phyloP scores from a whole-genome alignment of 2,329 filamentous ascomycete species.

The Drechslerella dactyloides region DNA sequence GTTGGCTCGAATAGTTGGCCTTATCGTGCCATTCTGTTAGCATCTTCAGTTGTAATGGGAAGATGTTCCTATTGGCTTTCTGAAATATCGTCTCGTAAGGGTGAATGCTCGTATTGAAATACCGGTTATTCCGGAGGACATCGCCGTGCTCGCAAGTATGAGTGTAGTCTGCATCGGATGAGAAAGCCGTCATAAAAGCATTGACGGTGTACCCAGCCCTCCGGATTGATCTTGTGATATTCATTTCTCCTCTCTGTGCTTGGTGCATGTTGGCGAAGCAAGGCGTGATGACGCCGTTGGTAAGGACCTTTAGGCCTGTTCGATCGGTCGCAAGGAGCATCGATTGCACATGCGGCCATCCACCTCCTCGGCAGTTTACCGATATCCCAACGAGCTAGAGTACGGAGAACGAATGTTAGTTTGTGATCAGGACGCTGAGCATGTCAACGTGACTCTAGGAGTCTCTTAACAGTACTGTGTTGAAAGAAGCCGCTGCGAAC shows the following conservation, averaged over 20 bases:
- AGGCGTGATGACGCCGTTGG: conserved; percentile 51
- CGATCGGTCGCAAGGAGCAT: conserved; percentile 59
- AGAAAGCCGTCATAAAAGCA: conserved; percentile 31
- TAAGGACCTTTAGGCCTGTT: conserved; percentile 57
- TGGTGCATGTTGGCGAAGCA: conserved; percentile 11
- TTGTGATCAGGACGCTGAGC: too few relatives aligned
- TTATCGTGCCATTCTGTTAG: too few relatives aligned
- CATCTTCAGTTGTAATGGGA: too few relatives aligned
- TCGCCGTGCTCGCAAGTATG: conserved; percentile 18
- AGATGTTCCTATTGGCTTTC: conserved; percentile 27
- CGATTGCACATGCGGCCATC: conserved; percentile 57
- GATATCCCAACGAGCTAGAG: conserved; percentile 60
- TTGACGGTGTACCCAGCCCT: conserved; percentile 22
- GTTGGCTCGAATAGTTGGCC: too few relatives aligned
- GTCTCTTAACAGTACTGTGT: too few relatives aligned
- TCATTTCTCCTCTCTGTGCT: conserved; percentile 24
- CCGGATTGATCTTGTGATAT: conserved; percentile 20
- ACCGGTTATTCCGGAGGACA: conserved; percentile 5
- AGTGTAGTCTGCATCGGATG: conserved; percentile 15
- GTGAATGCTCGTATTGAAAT: conserved; percentile 22
- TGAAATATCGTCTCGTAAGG: conserved; percentile 39
- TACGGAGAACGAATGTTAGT: too few relatives aligned
- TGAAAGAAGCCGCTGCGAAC: too few relatives aligned
- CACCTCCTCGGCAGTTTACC: conserved; percentile 55
- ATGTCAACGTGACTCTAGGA: too few relatives aligned